Conservation (phyloP, 495 filamentous ascomycete species). For the Penicillium simplicissimum region DNA sequence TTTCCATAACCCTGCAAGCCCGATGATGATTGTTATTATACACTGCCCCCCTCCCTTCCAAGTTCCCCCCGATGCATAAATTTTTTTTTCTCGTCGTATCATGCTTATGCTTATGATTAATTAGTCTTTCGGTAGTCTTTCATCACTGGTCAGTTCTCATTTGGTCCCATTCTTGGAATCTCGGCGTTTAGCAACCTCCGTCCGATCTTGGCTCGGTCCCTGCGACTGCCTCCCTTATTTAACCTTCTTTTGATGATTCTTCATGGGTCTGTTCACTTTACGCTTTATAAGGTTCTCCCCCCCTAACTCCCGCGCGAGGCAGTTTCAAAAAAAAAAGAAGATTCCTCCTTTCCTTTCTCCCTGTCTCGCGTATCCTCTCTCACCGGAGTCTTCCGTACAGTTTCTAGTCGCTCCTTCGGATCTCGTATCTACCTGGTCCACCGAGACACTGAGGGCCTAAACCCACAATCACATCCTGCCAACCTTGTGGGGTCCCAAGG, state of each 20-base stretch:
- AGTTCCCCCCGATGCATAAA: too few species aligned
- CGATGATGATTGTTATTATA: background rate
- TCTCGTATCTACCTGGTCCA: slow-evolving; percentile 12
- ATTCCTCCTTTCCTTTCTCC: slow-evolving; percentile 9
- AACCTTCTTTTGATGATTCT: slow-evolving; percentile 36
- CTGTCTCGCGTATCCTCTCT: slow-evolving; percentile 9
- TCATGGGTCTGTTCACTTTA: slow-evolving; percentile 5
- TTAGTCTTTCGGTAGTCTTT: background rate
- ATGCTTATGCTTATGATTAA: background rate
- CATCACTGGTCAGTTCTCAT: background rate
- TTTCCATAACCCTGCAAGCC: slow-evolving; percentile 1
- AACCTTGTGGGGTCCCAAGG: slow-evolving; percentile 26
- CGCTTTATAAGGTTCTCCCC: slow-evolving; percentile 15
- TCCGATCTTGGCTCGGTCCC: slow-evolving; percentile 26
- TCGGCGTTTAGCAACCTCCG: slow-evolving; percentile 35
- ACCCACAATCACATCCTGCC: slow-evolving; percentile 20
- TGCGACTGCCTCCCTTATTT: slow-evolving; percentile 33
- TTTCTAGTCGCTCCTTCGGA: background rate
- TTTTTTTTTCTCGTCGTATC: too few species aligned
- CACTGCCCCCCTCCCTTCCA: too few species aligned
- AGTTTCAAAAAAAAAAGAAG: slow-evolving; percentile 5
- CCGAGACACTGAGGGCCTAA: slow-evolving; percentile 23
- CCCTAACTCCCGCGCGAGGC: slow-evolving; percentile 4
- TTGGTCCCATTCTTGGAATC: slow-evolving; percentile 25
- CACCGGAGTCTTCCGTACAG: background rate